These are phyloP conservation scores for Apiotrichum montevideense DNA, from an alignment of 1,284 basidiomycete species.

Conservation along the genomic window DNA sequence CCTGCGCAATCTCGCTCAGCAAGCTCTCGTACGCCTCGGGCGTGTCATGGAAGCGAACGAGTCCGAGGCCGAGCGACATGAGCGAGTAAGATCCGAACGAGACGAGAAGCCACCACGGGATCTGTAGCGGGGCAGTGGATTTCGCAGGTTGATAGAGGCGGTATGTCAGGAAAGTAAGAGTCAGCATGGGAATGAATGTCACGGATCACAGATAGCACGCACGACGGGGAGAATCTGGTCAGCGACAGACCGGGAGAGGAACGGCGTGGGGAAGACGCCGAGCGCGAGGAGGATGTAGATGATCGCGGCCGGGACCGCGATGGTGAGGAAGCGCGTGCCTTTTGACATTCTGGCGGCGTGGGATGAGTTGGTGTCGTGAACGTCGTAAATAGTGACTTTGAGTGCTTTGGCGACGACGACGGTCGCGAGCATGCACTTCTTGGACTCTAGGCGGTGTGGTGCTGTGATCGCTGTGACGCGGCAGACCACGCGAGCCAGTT, in stretches of 20 bases:
- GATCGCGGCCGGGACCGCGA: constrained; percentile 49
- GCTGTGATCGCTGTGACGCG: no score
- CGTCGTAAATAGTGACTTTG: no score
- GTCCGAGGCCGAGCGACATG: constrained; percentile 63
- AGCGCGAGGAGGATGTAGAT: constrained; percentile 57
- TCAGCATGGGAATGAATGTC: no score
- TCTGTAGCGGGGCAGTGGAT: constrained; percentile 42
- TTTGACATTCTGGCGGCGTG: constrained; percentile 52
- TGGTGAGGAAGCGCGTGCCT: constrained; percentile 53
- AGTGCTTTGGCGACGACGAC: no score
- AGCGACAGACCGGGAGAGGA: constrained; percentile 51
- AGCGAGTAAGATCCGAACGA: constrained; percentile 68
- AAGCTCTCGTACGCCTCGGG: constrained; percentile 68
- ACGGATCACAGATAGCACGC: constrained; percentile 18
- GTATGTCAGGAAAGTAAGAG: no score
- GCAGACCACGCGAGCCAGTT: no score
- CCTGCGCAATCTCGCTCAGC: constrained; percentile 57
- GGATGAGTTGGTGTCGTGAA: not conserved
- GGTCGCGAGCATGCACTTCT: no score
- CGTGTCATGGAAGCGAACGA: constrained; percentile 65
- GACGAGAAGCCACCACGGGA: constrained; percentile 71
- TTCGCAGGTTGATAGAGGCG: no score
- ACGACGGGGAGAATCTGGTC: constrained; percentile 60
- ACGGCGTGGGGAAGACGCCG: constrained; percentile 54
- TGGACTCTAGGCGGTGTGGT: no score